These are phyloP conservation scores for Calonectria ilicicola DNA, from an alignment of 2,329 filamentous ascomycete genomes.

Conservation along the genomic window DNA sequence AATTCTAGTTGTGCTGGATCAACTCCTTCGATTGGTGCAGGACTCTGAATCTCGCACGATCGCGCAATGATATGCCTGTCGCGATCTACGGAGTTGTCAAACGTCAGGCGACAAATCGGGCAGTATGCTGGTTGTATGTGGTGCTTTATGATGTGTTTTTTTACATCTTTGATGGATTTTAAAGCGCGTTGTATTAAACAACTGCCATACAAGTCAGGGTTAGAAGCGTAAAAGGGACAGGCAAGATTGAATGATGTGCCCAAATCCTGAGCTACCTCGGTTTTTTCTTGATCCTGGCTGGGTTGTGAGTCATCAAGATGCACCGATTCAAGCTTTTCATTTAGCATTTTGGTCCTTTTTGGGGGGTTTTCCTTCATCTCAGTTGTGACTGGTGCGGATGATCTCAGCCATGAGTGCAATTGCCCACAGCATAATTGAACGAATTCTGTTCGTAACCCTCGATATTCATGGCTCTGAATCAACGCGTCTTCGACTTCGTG, in stretches of 20 bases:
- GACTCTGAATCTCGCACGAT: background rate
- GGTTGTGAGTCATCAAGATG: background rate
- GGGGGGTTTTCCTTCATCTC: background rate
- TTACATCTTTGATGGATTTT: background rate
- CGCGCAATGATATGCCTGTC: background rate
- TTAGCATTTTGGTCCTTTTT: background rate
- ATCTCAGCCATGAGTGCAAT: background rate
- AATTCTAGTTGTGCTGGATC: background rate
- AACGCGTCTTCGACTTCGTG: background rate
- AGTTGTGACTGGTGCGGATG: background rate
- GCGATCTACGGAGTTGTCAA: background rate
- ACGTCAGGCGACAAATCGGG: background rate
- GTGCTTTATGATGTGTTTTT: background rate
- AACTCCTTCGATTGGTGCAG: background rate
- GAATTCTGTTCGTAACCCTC: background rate
- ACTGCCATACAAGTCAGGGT: background rate
- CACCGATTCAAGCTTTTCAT: background rate
- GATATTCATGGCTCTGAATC: no score
- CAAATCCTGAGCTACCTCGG: background rate
- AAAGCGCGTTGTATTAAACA: background rate
- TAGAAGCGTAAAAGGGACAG: background rate
- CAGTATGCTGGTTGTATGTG: background rate
- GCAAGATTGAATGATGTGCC: background rate
- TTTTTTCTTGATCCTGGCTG: no score
- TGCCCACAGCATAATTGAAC: background rate